Base-by-base conservation (phyloP, 2,329 filamentous ascomycete genomes). In the Escovopsis sp. region DNA sequence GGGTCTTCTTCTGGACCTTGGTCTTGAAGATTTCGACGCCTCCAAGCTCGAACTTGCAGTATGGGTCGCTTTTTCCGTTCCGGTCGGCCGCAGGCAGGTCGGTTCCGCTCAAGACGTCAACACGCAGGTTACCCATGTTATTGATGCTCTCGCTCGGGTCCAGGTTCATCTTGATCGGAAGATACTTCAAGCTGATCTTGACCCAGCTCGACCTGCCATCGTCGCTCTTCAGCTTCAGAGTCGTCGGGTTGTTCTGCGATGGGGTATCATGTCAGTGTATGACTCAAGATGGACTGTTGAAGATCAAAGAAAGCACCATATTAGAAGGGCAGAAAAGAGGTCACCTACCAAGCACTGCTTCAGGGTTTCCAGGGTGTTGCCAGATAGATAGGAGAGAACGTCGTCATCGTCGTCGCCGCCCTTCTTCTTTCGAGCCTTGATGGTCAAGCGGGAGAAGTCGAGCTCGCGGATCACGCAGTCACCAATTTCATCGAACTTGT, bases 141-240 rank as follows among this genome's bases (percentile, higher is more conserved):
- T 94, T 96, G 67, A 98, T 94, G 51, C 86, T 94, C 60, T 98
- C 90, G 48, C 78, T 85, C 0, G 90, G 82, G 50, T 98, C 86
- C 33, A 98, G 79, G 38, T 76, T 66, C 90, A 98, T 98, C 62
- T 83, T 76, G 41, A 96, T 77, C 0, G 90, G 90, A 17, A 98
- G 76, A 54, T 94, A 98, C 58, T 93, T 93, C 50, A 94, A 70
- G 61, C 82, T 92, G 52, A 98, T 81, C 46, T 79, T 92, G 52
- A 98, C 70, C 51, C 76, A 87, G 62, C 75, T 86, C 18, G 77
- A 58, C 39, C 71, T 70, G 35, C 86, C 87, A 29, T 88, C 72
- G 14, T 81, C 76, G 41, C 83, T 80, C 55, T 77, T 85, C 39
- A 98, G 66, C 36, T 74, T 76, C 37, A 98, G 69, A 23, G 78